phyloP scores from a whole-genome alignment of 2,329 filamentous ascomycete genomes.

The Paecilomyces dactylethromorphus region DNA sequence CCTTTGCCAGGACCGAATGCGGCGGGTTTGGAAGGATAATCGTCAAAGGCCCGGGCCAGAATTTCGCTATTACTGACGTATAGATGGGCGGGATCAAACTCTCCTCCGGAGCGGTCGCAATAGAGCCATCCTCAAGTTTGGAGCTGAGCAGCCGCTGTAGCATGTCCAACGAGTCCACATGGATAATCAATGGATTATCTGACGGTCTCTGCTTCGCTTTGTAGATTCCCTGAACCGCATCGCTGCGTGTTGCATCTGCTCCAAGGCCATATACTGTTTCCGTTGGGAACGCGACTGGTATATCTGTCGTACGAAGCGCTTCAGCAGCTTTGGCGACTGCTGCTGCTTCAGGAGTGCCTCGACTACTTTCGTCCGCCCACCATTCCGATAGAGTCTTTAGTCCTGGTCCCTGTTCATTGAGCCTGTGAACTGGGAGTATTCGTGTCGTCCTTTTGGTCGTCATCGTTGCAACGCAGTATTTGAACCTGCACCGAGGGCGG shows the following conservation, averaged over 20 bases:
- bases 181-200: slow-evolving; percentile 93
- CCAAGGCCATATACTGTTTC: slow-evolving; percentile 96
- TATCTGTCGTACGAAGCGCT: slow-evolving; percentile 58
- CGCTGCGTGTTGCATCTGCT: slow-evolving; percentile 85
- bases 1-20: slow-evolving; percentile 69
- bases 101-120: slow-evolving; percentile 21
- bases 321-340: slow-evolving; percentile 60
- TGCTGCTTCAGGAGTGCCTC: slow-evolving; percentile 39
- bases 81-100: slow-evolving; percentile 65
- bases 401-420: slow-evolving; percentile 26
- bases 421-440: slow-evolving; percentile 30
- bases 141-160: slow-evolving; percentile 56
- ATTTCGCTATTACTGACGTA: slow-evolving; percentile 65
- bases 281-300: slow-evolving; percentile 89
- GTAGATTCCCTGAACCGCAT: slow-evolving; percentile 86
- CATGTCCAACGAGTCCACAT: slow-evolving; percentile 76
- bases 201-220: slow-evolving; percentile 81
- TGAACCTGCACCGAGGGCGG: neutral
- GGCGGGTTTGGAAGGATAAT: slow-evolving; percentile 74
- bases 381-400: slow-evolving; percentile 28
- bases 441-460: slow-evolving; percentile 20
- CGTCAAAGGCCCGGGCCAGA: slow-evolving; percentile 94
- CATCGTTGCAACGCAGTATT: slow-evolving; percentile 7
- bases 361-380: slow-evolving; percentile 31
- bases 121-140: slow-evolving; percentile 13